Base-by-base conservation (phyloP, 1,139 yeast species). In the Scheffersomyces lignicola region DNA sequence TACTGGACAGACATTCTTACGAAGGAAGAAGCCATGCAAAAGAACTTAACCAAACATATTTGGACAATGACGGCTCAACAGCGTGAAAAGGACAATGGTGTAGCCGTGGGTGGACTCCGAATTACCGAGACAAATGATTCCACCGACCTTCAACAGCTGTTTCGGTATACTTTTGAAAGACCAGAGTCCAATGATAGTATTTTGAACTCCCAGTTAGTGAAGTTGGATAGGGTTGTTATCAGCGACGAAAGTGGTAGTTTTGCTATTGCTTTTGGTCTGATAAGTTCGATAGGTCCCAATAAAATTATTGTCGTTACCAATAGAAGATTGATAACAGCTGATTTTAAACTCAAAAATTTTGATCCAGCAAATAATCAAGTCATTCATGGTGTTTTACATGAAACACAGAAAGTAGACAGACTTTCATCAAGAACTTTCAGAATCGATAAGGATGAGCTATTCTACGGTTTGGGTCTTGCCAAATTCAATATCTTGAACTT, bases 221-320 rank as follows among this genome's bases (percentile, higher is more conserved):
- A 64, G 28, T 62, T 66, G 44, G 92, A 83, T 51, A 58, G 76
- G 25, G 74, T 90, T 2, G 69, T 84, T 15, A 65, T 89, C 1
- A 87, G 96, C 49, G 96, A 87, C 54, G 95, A 86, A 48, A 20
- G 23, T 20, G 96, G 96, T 1, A 89, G 83, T 54, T 81, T 82
- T 56, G 85, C 88, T 0, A 52, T 89, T 18, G 78, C 89, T 2
- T 69, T 69, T 38, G 96, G 95, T 0, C 59, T 57, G 32, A 67
- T 89, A 4, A 57, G 65, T 8, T 50, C 58, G 2, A 60, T 86
- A 0, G 56, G 68, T 18, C 56, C 66, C 0, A 58, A 58, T 14
- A 42, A 47, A 7, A 51, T 77, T 7, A 53, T 57, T 1, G 61
- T 84, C 1, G 52, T 73, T 1, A 73, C 83, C 2, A 68, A 69